These are phyloP conservation scores for Euphrasia arctica DNA, from an alignment of 305 asterid genomes.

Conservation along the genomic window DNA sequence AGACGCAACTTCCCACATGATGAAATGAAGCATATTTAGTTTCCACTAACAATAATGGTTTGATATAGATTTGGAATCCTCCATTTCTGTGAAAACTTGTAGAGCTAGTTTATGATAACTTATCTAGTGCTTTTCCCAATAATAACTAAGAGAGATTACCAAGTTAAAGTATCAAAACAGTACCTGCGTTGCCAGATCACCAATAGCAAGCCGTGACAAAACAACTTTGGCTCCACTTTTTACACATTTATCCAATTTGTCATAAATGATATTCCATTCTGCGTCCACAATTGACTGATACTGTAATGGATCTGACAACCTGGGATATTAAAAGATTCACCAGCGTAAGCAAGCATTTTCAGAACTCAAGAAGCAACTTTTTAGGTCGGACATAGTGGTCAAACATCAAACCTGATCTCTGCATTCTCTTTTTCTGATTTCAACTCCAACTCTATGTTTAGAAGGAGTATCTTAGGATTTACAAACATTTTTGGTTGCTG, in stretches of 20 bases:
- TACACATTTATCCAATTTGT: slow-evolving; percentile 94
- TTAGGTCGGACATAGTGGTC: slow-evolving; percentile 16
- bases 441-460: slow-evolving; percentile 91
- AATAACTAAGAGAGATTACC: slow-evolving; percentile 31
- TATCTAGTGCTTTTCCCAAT: slow-evolving; percentile 6
- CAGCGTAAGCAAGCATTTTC: slow-evolving; percentile 24
- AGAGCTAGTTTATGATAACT: neutral
- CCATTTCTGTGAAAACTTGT: neutral
- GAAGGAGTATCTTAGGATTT: slow-evolving; percentile 79
- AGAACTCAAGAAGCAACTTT: slow-evolving; percentile 15
- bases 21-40: neutral
- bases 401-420: slow-evolving; percentile 73
- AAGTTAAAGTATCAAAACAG: slow-evolving; percentile 17
- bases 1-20: too few species aligned
- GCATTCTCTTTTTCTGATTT: slow-evolving; percentile 99
- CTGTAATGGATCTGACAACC: slow-evolving; percentile 67
- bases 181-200: slow-evolving; percentile 98
- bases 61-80: slow-evolving; percentile 2
- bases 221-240: slow-evolving; percentile 95
- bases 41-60: slow-evolving; percentile 8
- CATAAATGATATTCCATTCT: slow-evolving; percentile 98
- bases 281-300: slow-evolving; percentile 99
- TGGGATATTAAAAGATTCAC: slow-evolving; percentile 22
- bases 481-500: slow-evolving; percentile 93
- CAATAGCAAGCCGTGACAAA: slow-evolving; percentile 95